Conservation (phyloP, 345 rosid genomes). For the Microthlaspi erraticum region DNA sequence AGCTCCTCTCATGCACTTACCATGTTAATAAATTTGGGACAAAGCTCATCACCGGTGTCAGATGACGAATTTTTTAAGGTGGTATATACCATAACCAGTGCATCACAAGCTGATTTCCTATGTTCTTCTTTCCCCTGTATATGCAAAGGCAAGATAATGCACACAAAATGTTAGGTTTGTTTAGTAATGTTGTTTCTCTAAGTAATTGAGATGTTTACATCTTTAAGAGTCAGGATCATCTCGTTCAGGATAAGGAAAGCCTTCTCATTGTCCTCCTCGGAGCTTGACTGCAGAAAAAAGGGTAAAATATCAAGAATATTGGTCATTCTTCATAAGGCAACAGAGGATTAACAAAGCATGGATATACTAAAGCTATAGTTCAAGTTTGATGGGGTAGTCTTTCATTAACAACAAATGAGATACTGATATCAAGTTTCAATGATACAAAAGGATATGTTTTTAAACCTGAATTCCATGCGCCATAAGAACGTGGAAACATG, state of each 20-base stretch:
- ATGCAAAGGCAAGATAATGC: conserved; percentile 21
- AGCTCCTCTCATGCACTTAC: conserved; percentile 47
- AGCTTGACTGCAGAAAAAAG: conserved; percentile 58
- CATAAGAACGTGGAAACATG: conserved; percentile 70
- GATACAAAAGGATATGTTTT: conserved; percentile 12
- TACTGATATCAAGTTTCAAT: conserved; percentile 15
- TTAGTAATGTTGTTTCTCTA: conserved; percentile 11
- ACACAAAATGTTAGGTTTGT: background rate
- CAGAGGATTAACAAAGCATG: background rate
- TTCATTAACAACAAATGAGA: background rate
- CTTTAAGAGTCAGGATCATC: conserved; percentile 81
- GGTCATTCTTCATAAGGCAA: conserved; percentile 2
- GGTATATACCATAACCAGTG: conserved; percentile 62
- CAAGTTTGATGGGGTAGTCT: conserved; percentile 10
- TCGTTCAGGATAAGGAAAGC: conserved; percentile 89
- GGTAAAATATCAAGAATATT: conserved; percentile 30
- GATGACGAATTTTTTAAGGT: conserved; percentile 52
- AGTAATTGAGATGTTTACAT: conserved; percentile 57
- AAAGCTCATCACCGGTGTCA: conserved; percentile 48
- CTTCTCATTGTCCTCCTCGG: conserved; percentile 72
- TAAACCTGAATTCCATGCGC: conserved; percentile 75
- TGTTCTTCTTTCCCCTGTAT: conserved; percentile 74
- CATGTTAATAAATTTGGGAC: conserved; percentile 76
- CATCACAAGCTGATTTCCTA: conserved; percentile 81
- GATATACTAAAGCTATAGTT: background rate